These are phyloP conservation scores for Striga asiatica DNA, from an alignment of 257 asterid genomes.

Conservation along the genomic window DNA sequence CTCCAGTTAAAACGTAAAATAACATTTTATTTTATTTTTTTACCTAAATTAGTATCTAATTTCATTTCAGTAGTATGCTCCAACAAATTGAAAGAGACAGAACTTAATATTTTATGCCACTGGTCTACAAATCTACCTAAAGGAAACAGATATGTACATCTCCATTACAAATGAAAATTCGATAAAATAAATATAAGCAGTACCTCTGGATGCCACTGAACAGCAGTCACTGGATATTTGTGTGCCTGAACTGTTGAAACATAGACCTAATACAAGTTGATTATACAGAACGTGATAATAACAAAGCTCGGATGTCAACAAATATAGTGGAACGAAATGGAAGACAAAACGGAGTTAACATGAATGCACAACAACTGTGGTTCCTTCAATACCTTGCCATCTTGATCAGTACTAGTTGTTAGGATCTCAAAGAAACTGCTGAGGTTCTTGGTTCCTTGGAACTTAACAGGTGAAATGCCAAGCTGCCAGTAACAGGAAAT, in stretches of 20 bases:
- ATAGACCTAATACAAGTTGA: conserved; percentile 43
- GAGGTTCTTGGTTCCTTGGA: conserved; percentile 30
- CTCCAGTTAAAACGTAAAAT: too few relatives aligned
- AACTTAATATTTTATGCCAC: too few relatives aligned
- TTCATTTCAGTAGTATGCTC: too few relatives aligned
- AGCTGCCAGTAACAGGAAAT: conserved; percentile 38
- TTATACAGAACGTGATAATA: conserved; percentile 1
- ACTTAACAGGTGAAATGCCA: conserved; percentile 76
- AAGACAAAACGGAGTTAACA: neutral
- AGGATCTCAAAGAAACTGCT: conserved; percentile 60
- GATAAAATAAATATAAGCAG: neutral
- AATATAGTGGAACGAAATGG: too few relatives aligned
- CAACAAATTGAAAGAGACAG: too few relatives aligned
- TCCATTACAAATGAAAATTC: too few relatives aligned
- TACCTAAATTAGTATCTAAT: too few relatives aligned
- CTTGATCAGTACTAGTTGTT: conserved; percentile 67
- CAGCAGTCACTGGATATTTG: conserved; percentile 70
- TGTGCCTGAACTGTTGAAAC: conserved; percentile 77
- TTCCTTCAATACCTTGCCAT: conserved; percentile 41
- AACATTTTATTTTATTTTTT: too few relatives aligned
- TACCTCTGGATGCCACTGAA: conserved; percentile 99
- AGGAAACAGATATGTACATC: too few relatives aligned
- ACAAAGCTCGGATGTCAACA: conserved; percentile 4
- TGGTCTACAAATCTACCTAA: too few relatives aligned
- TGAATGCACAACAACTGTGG: conserved; percentile 1